These are phyloP conservation scores for Phlebopus sp. DNA, from an alignment of 1,284 basidiomycete genomes.

Conservation along the genomic window DNA sequence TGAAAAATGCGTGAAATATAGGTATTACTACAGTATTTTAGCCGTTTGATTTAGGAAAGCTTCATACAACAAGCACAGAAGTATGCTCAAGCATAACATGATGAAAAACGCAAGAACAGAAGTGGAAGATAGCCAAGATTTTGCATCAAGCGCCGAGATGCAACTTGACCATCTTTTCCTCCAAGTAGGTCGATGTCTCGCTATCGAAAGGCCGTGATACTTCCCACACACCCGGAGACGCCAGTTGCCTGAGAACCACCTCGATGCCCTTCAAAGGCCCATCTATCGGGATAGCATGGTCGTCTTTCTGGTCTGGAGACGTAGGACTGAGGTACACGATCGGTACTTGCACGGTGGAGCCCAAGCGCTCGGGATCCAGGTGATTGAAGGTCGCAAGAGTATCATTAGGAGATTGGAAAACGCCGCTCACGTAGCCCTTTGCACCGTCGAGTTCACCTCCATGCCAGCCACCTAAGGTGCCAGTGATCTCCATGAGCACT, in stretches of 20 bases:
- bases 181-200: slow-evolving; percentile 12
- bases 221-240: slow-evolving; percentile 16
- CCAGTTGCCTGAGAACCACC: slow-evolving; percentile 21
- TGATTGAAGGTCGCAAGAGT: slow-evolving; percentile 24
- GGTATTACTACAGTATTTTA: too few species aligned
- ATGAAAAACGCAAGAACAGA: slow-evolving; percentile 11
- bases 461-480: slow-evolving; percentile 50
- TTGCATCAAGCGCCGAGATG: slow-evolving; percentile 16
- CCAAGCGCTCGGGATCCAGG: slow-evolving; percentile 22
- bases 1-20: too few species aligned
- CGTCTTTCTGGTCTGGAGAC: slow-evolving; percentile 20
- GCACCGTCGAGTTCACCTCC: slow-evolving; percentile 53
- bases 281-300: slow-evolving; percentile 24
- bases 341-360: slow-evolving; percentile 26
- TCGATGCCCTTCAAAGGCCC: slow-evolving; percentile 19
- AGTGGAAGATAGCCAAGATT: background rate
- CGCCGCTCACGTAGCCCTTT: slow-evolving; percentile 41
- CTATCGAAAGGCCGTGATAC: slow-evolving; percentile 19
- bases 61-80: background rate
- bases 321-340: slow-evolving; percentile 28
- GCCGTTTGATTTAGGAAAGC: background rate
- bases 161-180: slow-evolving; percentile 28
- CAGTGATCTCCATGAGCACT: slow-evolving; percentile 50
- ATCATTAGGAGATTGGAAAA: slow-evolving; percentile 36
- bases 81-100: background rate